phyloP scores from a whole-genome alignment of 768 basidiomycete species.

The Xerocomus brunneocitrinus region DNA sequence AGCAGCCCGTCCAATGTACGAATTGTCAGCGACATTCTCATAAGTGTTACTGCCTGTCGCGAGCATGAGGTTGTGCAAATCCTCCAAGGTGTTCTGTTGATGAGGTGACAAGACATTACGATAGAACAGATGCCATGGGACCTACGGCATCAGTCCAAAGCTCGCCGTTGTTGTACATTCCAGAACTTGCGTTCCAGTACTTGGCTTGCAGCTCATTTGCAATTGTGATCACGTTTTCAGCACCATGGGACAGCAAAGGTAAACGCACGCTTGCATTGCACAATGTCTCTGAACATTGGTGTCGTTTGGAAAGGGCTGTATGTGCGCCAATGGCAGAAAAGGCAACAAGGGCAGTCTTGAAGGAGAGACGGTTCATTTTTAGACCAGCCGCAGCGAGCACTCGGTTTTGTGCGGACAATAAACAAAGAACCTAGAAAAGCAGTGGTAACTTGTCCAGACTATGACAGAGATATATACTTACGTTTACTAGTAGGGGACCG shows the following conservation, averaged over 20 bases:
- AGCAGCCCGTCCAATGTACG: slow-evolving; percentile 43
- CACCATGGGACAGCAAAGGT: background rate
- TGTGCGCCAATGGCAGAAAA: slow-evolving; percentile 1
- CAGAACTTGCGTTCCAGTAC: slow-evolving; percentile 39
- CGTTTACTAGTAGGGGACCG: too few species aligned
- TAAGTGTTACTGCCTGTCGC: slow-evolving; percentile 41
- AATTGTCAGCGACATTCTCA: slow-evolving; percentile 35
- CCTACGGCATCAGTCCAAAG: slow-evolving; percentile 56
- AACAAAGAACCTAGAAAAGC: too few species aligned
- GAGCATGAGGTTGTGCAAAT: slow-evolving; percentile 57
- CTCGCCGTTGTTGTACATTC: slow-evolving; percentile 46
- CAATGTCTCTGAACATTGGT: slow-evolving; percentile 8
- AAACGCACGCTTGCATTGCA: slow-evolving; percentile 11
- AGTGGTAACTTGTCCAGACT: too few species aligned
- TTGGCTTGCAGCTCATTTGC: slow-evolving; percentile 26
- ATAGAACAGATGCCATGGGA: background rate
- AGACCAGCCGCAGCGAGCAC: background rate
- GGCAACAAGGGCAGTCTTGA: background rate
- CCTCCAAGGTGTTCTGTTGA: slow-evolving; percentile 51
- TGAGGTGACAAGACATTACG: background rate
- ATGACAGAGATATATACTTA: too few species aligned
- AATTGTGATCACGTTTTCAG: slow-evolving; percentile 8
- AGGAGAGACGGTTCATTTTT: slow-evolving; percentile 1
- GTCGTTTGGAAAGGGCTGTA: background rate
- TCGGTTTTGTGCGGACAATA: background rate